Conservation (phyloP, 2,329 filamentous ascomycete species). For the Alternaria incomplexa region DNA sequence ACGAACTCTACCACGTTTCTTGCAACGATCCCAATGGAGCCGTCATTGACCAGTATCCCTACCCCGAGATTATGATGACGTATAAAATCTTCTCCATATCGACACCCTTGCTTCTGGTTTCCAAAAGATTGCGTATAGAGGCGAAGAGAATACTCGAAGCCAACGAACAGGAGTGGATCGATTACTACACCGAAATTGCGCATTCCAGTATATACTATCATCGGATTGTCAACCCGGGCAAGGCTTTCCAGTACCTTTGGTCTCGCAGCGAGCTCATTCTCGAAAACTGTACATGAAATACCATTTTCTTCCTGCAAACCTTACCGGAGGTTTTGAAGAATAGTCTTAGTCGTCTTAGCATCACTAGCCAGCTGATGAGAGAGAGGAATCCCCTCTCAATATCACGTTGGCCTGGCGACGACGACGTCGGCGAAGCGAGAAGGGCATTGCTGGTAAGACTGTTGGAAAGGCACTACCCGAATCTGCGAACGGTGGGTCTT, state of each 20-base stretch:
- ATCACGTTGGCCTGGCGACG: too few species aligned
- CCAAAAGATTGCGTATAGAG: not conserved
- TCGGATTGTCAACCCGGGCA: not conserved
- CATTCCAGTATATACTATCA: not conserved
- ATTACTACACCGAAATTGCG: not conserved
- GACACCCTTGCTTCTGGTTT: not conserved
- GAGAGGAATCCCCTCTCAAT: too few species aligned
- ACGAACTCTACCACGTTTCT: too few species aligned
- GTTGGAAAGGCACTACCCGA: not conserved
- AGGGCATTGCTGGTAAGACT: too few species aligned
- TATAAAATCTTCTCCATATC: not conserved
- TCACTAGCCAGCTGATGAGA: too few species aligned
- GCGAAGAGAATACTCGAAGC: not conserved
- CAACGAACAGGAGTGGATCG: not conserved
- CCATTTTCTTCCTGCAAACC: not conserved
- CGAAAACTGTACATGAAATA: not conserved
- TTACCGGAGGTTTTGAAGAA: not conserved
- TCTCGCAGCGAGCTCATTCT: not conserved
- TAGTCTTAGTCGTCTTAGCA: not conserved
- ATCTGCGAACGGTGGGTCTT: not conserved
- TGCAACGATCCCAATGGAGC: too few species aligned
- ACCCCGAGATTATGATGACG: too few species aligned
- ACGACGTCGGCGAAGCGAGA: too few species aligned
- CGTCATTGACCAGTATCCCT: too few species aligned
- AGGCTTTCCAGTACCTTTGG: not conserved